phyloP scores from a whole-genome alignment of 345 rosid genomes.

The Combretum micranthum region DNA sequence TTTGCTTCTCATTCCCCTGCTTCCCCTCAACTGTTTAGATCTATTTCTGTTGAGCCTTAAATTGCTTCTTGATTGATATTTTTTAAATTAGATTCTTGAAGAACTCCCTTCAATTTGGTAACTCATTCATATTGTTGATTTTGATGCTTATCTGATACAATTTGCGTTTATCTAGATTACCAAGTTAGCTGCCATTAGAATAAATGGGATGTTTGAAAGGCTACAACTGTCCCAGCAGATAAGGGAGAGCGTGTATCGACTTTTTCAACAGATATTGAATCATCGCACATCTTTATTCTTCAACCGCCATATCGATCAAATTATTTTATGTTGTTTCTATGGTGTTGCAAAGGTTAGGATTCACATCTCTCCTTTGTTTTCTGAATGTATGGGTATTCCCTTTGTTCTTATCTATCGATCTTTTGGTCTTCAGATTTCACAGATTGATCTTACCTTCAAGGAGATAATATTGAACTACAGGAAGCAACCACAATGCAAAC shows the following conservation, averaged over 20 bases:
- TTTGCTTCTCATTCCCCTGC: constrained; percentile 1
- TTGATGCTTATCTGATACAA: constrained; percentile 5
- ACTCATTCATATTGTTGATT: neutral
- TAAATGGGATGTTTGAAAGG: constrained; percentile 79
- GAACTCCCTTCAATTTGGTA: neutral
- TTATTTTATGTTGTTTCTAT: constrained; percentile 83
- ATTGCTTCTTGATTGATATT: neutral
- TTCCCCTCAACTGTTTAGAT: neutral
- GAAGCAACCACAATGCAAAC: constrained; percentile 97
- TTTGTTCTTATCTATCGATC: constrained; percentile 9
- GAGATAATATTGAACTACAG: constrained; percentile 79
- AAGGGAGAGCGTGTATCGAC: constrained; percentile 61
- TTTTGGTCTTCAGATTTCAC: constrained; percentile 65
- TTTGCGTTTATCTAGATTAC: constrained; percentile 41
- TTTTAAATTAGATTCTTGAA: no score
- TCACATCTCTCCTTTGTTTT: neutral
- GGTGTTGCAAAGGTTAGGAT: constrained; percentile 70
- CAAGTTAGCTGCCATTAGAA: constrained; percentile 82
- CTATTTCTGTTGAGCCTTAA: neutral
- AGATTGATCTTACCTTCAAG: constrained; percentile 66
- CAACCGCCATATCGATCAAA: constrained; percentile 79
- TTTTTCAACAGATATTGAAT: constrained; percentile 64
- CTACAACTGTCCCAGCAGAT: constrained; percentile 67
- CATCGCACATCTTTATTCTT: constrained; percentile 61
- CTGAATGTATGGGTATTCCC: constrained; percentile 3